phyloP scores from a whole-genome alignment of 768 basidiomycete species.

The Boletus edulis region DNA sequence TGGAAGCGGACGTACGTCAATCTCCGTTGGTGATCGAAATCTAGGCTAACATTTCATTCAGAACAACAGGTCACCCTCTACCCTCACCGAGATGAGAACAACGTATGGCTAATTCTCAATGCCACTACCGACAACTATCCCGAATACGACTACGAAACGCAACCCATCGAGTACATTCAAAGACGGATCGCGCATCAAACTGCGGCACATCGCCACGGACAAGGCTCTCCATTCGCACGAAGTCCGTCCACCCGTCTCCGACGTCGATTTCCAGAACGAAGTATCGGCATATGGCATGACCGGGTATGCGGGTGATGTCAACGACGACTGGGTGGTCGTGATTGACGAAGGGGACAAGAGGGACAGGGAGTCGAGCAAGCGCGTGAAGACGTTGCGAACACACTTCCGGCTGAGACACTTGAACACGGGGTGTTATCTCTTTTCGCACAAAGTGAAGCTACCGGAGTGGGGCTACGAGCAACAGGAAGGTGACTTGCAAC shows the following conservation, averaged over 20 bases:
- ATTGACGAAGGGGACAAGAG: constrained; percentile 66
- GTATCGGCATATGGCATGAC: constrained; percentile 91
- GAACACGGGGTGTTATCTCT: constrained; percentile 92
- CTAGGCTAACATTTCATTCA: constrained; percentile 29
- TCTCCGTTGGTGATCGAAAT: neutral
- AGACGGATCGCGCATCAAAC: constrained; percentile 68
- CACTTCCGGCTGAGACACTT: constrained; percentile 81
- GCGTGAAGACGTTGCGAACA: constrained; percentile 77
- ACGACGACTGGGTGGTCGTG: constrained; percentile 92
- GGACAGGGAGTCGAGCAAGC: constrained; percentile 65
- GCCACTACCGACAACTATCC: constrained; percentile 49
- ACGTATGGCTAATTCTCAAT: constrained; percentile 85
- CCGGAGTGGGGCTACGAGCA: constrained; percentile 99
- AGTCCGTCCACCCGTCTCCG: constrained; percentile 88
- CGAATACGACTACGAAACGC: constrained; percentile 47
- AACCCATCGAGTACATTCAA: constrained; percentile 63
- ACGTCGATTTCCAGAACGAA: constrained; percentile 99
- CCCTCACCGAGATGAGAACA: constrained; percentile 97
- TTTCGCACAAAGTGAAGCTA: constrained; percentile 96
- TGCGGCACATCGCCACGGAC: constrained; percentile 76
- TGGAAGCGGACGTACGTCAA: constrained; percentile 79
- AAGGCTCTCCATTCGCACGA: constrained; percentile 96
- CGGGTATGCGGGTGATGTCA: constrained; percentile 83
- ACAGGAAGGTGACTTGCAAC: constrained; percentile 99
- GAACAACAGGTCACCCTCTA: constrained; percentile 99